These are phyloP conservation scores for Radiomyces spectabilis DNA, from an alignment of 192 early-diverging fungal genomes.

Conservation along the genomic window DNA sequence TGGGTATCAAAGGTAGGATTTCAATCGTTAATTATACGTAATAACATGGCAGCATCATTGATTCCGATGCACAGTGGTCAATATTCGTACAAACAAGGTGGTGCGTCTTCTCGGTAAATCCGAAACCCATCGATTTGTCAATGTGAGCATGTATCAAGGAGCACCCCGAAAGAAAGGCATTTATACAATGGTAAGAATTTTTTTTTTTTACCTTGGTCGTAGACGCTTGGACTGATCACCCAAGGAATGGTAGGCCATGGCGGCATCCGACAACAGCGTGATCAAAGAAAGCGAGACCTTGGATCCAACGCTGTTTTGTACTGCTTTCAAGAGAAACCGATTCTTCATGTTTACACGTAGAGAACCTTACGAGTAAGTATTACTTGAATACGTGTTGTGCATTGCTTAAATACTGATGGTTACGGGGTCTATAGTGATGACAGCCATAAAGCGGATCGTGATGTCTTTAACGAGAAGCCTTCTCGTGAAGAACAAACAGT, in stretches of 20 bases:
- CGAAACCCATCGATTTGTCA: slow-evolving; percentile 86
- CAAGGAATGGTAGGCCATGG: too few species aligned
- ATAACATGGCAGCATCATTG: background rate
- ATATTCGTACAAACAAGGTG: slow-evolving; percentile 80
- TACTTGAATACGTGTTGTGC: background rate
- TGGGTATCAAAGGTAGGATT: slow-evolving; percentile 81
- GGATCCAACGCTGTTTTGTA: slow-evolving; percentile 88
- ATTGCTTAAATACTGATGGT: background rate
- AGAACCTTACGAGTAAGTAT: slow-evolving; percentile 70
- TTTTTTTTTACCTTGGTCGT: too few species aligned
- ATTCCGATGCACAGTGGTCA: slow-evolving; percentile 54
- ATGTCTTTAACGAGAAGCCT: slow-evolving; percentile 98
- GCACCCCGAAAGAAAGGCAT: slow-evolving; percentile 74
- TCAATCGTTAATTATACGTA: background rate
- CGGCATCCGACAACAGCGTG: slow-evolving; percentile 79
- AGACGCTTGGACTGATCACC: too few species aligned
- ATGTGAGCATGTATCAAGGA: slow-evolving; percentile 86
- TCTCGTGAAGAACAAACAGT: slow-evolving; percentile 92
- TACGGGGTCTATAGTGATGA: slow-evolving; percentile 10
- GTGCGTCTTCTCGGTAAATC: slow-evolving; percentile 79
- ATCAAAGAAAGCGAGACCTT: slow-evolving; percentile 52
- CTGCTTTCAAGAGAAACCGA: slow-evolving; percentile 85
- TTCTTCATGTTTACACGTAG: slow-evolving; percentile 90
- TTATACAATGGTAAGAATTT: slow-evolving; percentile 55
- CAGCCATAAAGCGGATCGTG: slow-evolving; percentile 60